Evolutionary conservation across 1,284 basidiomycete genomes (phyloP).

Genomic region (Rhodotorula sp.): DNA sequence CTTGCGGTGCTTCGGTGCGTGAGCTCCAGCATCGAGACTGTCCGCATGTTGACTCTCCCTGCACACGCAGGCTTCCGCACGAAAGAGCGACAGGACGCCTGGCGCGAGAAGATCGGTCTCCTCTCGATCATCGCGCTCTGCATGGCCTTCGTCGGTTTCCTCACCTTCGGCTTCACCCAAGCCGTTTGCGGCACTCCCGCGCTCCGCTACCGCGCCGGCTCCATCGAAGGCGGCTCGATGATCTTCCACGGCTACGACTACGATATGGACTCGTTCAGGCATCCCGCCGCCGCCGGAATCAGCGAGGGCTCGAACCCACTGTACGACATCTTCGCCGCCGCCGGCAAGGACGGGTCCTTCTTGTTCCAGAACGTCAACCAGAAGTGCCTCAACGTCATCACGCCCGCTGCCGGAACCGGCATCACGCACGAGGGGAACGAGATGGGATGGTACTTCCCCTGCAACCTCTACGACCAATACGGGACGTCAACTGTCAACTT

Average conservation of each 20-base stretch:
- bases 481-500: conserved; percentile 64
- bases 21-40: background rate
- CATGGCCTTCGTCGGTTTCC: conserved; percentile 93
- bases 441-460: conserved; percentile 86
- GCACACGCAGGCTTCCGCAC: conserved; percentile 69
- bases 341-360: conserved; percentile 85
- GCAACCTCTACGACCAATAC: conserved; percentile 78
- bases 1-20: conserved; percentile 60
- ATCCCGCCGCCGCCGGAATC: conserved; percentile 63
- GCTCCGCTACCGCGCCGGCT: conserved; percentile 74
- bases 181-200: conserved; percentile 83
- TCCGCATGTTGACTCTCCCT: background rate
- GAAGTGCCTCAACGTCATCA: conserved; percentile 74
- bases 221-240: conserved; percentile 74
- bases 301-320: conserved; percentile 81
- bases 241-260: conserved; percentile 93
- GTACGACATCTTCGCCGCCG: conserved; percentile 72
- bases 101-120: conserved; percentile 97
- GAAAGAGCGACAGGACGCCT: conserved; percentile 91
- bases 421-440: conserved; percentile 60
- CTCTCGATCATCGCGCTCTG: conserved; percentile 72
- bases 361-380: conserved; percentile 89
- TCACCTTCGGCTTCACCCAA: conserved; percentile 99
- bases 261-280: conserved; percentile 80
- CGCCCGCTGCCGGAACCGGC: conserved; percentile 63